Conservation (phyloP, 768 basidiomycete genomes). For the Clitopilus passeckerianus region DNA sequence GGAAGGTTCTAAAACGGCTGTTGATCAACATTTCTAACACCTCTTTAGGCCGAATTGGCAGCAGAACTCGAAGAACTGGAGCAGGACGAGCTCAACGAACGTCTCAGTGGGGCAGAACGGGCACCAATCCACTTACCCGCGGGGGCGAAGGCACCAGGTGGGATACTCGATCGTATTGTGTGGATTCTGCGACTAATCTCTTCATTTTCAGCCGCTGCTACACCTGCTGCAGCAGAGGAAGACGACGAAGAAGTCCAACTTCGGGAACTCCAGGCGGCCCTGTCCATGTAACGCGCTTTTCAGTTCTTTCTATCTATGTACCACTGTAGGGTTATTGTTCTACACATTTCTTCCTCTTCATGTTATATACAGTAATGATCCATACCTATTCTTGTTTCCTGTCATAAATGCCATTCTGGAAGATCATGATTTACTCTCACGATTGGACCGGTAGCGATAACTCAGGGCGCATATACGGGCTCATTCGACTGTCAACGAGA, state of each 20-base stretch:
- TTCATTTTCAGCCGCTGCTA: conserved; percentile 14
- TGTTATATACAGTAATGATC: conserved; percentile 1
- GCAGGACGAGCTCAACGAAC: conserved; percentile 81
- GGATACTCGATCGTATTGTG: conserved; percentile 17
- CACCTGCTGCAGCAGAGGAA: conserved; percentile 51
- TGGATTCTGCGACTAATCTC: background rate
- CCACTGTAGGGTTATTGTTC: background rate
- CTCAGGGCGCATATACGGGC: background rate
- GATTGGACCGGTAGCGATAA: background rate
- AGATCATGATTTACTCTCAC: background rate
- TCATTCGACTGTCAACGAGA: background rate
- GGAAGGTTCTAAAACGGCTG: conserved; percentile 11
- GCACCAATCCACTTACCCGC: conserved; percentile 84
- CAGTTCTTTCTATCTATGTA: conserved; percentile 12
- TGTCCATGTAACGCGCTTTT: conserved; percentile 62
- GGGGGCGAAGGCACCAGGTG: conserved; percentile 49
- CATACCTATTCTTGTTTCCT: conserved; percentile 12
- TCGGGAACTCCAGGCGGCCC: conserved; percentile 78
- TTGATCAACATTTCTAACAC: conserved; percentile 1
- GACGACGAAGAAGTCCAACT: conserved; percentile 93
- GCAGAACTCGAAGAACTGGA: conserved; percentile 83
- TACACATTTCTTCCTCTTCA: background rate
- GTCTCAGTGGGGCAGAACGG: conserved; percentile 81
- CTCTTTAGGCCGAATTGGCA: conserved; percentile 65
- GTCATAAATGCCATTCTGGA: conserved; percentile 8